These are phyloP conservation scores for Diaporthe ilicicola DNA, from an alignment of 2,329 filamentous ascomycete species.

Conservation along the genomic window DNA sequence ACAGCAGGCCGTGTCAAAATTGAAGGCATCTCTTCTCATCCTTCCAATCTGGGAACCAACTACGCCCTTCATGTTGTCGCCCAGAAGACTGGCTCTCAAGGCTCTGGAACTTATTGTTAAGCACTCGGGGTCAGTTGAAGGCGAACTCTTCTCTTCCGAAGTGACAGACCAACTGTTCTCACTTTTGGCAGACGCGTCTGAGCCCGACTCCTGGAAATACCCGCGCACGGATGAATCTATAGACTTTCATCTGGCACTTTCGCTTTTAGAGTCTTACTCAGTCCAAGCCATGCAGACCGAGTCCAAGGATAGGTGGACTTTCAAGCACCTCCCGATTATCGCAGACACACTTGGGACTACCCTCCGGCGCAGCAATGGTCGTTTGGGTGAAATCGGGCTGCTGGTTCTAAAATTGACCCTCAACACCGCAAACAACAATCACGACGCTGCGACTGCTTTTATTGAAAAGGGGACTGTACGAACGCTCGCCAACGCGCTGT, in stretches of 20 bases:
- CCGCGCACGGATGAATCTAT: constrained; percentile 44
- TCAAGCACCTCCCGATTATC: constrained; percentile 59
- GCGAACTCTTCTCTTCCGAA: constrained; percentile 57
- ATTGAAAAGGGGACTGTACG: constrained; percentile 65
- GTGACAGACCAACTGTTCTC: constrained; percentile 59
- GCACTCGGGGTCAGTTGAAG: constrained; percentile 58
- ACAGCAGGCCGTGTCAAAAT: constrained; percentile 61
- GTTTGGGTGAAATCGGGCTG: constrained; percentile 51
- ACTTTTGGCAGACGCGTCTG: constrained; percentile 49
- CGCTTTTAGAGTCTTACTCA: constrained; percentile 63
- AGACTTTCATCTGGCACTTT: constrained; percentile 55
- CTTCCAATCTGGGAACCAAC: constrained; percentile 68
- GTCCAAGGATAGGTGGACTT: constrained; percentile 54
- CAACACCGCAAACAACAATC: constrained; percentile 86
- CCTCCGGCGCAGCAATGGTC: constrained; percentile 44
- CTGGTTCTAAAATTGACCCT: constrained; percentile 76
- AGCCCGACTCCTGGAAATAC: constrained; percentile 47
- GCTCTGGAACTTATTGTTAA: constrained; percentile 66
- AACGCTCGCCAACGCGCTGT: constrained; percentile 58
- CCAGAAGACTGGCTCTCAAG: constrained; percentile 70
- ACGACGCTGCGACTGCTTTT: constrained; percentile 73
- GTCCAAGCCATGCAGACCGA: constrained; percentile 56
- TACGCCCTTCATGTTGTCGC: constrained; percentile 61
- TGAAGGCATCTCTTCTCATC: constrained; percentile 62
- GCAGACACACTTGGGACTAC: constrained; percentile 55